Conservation (phyloP, 805 yeast species). For the Saccharomyces jurei region DNA sequence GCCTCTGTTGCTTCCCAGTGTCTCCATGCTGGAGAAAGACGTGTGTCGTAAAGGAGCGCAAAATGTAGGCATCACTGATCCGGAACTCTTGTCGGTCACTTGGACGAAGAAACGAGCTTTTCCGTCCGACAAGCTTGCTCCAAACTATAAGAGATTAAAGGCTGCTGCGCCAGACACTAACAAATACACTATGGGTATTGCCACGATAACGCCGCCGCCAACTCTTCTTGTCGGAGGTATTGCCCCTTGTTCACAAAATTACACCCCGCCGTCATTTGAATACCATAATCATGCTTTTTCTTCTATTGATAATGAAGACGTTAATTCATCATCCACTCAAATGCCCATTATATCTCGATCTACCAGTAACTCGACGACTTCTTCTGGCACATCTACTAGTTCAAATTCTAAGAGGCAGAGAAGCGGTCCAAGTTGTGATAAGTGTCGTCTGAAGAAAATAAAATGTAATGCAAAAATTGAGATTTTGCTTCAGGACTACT, state of each 20-base stretch:
- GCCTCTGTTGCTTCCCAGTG: conserved; percentile 26
- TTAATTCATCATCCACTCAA: background rate
- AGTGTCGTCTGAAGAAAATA: conserved; percentile 62
- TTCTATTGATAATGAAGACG: background rate
- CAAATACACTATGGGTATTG: background rate
- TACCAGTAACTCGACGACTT: background rate
- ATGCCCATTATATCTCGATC: background rate
- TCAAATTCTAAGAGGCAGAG: conserved; percentile 43
- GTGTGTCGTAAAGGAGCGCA: background rate
- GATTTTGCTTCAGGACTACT: conserved; percentile 30
- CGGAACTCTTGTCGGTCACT: background rate
- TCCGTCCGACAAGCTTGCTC: conserved; percentile 9
- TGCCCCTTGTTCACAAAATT: background rate
- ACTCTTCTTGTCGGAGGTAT: background rate
- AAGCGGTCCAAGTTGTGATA: conserved; percentile 69
- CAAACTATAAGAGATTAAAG: conserved; percentile 12
- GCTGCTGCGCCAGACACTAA: conserved; percentile 1
- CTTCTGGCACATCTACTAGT: background rate
- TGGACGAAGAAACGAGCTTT: conserved; percentile 12
- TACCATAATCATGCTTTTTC: background rate
- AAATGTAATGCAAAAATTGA: conserved; percentile 65
- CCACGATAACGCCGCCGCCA: conserved; percentile 9
- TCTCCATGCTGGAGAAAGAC: conserved; percentile 3
- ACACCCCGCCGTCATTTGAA: background rate
- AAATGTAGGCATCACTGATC: background rate